phyloP scores from a whole-genome alignment of 2,329 filamentous ascomycete genomes.

The Xylariaceae sp. region DNA sequence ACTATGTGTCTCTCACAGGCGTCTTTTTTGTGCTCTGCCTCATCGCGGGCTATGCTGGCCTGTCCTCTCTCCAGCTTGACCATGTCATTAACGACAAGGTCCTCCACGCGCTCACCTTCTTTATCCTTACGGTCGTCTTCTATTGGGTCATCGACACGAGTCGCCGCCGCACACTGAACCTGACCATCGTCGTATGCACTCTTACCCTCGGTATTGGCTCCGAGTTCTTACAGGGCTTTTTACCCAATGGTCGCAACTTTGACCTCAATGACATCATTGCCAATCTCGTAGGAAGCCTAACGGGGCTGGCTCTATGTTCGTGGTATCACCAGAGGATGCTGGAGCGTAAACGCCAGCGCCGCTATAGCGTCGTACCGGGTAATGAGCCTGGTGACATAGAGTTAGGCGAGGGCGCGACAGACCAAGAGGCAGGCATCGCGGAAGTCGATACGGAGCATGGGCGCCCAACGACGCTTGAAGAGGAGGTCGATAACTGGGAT shows the following conservation, averaged over 20 bases:
- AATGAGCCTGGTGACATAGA: constrained; percentile 59
- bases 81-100: constrained; percentile 78
- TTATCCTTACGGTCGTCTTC: constrained; percentile 79
- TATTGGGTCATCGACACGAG: constrained; percentile 97
- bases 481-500: constrained; percentile 91
- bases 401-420: constrained; percentile 55
- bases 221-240: constrained; percentile 68
- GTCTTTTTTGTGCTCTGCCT: constrained; percentile 68
- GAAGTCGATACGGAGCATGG: constrained; percentile 34
- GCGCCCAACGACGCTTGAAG: constrained; percentile 54
- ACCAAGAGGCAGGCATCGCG: constrained; percentile 62
- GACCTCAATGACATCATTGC: constrained; percentile 84
- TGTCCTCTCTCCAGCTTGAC: constrained; percentile 59
- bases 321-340: constrained; percentile 97
- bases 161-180: constrained; percentile 76
- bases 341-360: constrained; percentile 72
- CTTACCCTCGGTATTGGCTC: constrained; percentile 65
- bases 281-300: constrained; percentile 75
- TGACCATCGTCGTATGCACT: constrained; percentile 79
- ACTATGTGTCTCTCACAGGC: constrained; percentile 44
- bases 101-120: constrained; percentile 84
- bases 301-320: constrained; percentile 68
- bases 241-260: constrained; percentile 67
- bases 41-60: constrained; percentile 72
- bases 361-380: constrained; percentile 45